Evolutionary conservation across 176 grass and related monocot species (phyloP).

Genomic region (Tillandsia fasciculata): DNA sequence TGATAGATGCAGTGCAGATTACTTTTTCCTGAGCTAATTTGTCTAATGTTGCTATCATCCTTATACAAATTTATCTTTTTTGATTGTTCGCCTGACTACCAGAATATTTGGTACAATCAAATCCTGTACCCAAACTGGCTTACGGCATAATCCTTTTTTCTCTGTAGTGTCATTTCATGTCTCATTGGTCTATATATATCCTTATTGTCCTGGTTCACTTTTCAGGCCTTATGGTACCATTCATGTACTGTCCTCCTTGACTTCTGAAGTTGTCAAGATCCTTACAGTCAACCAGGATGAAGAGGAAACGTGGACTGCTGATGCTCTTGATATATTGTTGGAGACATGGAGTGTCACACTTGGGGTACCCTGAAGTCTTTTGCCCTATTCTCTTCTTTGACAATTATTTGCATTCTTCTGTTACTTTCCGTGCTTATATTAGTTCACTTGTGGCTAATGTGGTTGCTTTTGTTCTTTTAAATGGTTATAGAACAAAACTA

Average conservation of each 20-base stretch:
- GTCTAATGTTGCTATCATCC: not conserved
- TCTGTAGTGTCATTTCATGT: not conserved
- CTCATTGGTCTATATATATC: not conserved
- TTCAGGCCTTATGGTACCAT: constrained; percentile 79
- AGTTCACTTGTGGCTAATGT: not conserved
- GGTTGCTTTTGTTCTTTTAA: not conserved
- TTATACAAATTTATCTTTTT: not conserved
- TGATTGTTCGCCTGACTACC: not conserved
- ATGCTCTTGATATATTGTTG: constrained; percentile 88
- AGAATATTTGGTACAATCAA: not conserved
- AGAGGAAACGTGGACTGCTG: constrained; percentile 82
- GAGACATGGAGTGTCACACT: constrained; percentile 96
- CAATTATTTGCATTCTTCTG: not conserved
- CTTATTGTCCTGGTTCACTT: not conserved
- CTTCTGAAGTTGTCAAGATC: constrained; percentile 77
- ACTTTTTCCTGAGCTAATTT: not conserved
- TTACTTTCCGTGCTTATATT: not conserved
- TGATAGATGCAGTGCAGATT: constrained; percentile 1
- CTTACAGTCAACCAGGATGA: constrained; percentile 53
- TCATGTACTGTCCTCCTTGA: constrained; percentile 73
- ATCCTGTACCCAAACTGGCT: not conserved
- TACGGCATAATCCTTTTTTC: not conserved
- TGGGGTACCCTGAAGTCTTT: constrained; percentile 40
- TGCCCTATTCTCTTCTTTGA: constrained; percentile 6
- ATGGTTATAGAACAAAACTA: not conserved